Base-by-base conservation (phyloP, 306 rosid genomes). In the Ormosia emarginata region DNA sequence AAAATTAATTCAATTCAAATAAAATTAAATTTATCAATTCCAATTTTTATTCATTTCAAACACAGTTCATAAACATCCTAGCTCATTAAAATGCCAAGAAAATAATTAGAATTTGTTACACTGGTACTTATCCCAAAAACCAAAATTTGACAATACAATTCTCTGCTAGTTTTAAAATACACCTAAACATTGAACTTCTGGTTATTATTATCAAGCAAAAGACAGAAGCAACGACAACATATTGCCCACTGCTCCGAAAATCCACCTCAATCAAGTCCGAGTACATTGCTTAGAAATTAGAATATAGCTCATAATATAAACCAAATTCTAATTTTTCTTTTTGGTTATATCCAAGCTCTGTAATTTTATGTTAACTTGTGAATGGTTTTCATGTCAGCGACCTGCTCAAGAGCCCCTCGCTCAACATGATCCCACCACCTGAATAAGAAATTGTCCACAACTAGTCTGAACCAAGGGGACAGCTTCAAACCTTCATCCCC, bases 301-400 rank as follows among this genome's bases (percentile, higher is more conserved):
- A 44, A 44, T 3, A 44, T 11, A 44, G 14, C 50, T 11, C 50
- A 44, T 44, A 10, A 7, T 1, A 44, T 11, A 44, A 44, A 3
- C 50, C 12, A 44, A 44, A 44, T 4, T 44, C 3, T 44, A 7
- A 44, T 44, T 44, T 44, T 44, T 10, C 13, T 44, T 44, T 44
- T 10, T 44, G 50, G 50, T 44, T 47, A 47, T 12, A 47, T 47
- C 53, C 75, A 61, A 67, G 77, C 37, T 7, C 50, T 41, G 24
- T 14, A 71, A 3, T 39, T 71, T 73, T 82, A 95, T 76, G 87
- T 84, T 88, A 95, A 71, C 90, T 84, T 93, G 89, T 95, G 97
- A 77, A 95, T 92, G 85, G 97, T 92, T 83, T 93, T 88, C 97
- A 93, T 93, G 90, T 96, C 99, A 46, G 82, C 86, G 37, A 87